Base-by-base conservation (phyloP, 2,329 filamentous ascomycete genomes). In the Knufia petricola region DNA sequence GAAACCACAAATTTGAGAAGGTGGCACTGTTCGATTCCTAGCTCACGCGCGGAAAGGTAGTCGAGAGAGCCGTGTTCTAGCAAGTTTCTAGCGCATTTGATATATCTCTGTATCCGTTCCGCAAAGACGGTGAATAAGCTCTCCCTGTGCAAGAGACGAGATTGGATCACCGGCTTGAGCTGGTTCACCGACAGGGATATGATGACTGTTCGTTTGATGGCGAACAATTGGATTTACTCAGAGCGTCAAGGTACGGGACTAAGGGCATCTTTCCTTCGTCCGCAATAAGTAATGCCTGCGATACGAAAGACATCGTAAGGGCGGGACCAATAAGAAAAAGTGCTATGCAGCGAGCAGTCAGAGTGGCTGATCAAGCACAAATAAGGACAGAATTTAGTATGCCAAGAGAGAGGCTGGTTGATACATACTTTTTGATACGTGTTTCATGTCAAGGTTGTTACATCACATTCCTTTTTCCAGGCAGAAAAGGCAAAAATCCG, bases 61-160 rank as follows among this genome's bases (percentile, higher is more conserved):
- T 28, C 24, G 26, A 17, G 13, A 44, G 26, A 44, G n/a, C 41
- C 41, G 28, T 20, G 13, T 44, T 44, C 41, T 34, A 34, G 24
- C 41, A 23, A 13, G 3, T n/a, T 44, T 44, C 41, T 44, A 44
- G 41, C 26, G 41, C 13, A 20, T 17, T 42, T 24, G 6, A 28
- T 12, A 6, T n/a, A n/a, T 36, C 10, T 6, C 21, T 42, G 39
- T 13, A 19, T 42, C 13, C 8, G 28, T 24, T 40, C 37, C 15
- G 19, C 39, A 24, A n/a, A 24, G n/a, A 12, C 13, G 21, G 19
- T 42, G 6, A 42, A 10, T 13, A 23, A 24, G 13, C n/a, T 26
- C 21, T 36, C 9, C 4, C 13, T 13, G 15, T 17, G 7, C 6
- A 36, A 6, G 6, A 28, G 6, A 8, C n/a, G 20, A 28, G 21